These are phyloP conservation scores for Botrytis fabae DNA, from an alignment of 2,329 filamentous ascomycete genomes.

Conservation along the genomic window DNA sequence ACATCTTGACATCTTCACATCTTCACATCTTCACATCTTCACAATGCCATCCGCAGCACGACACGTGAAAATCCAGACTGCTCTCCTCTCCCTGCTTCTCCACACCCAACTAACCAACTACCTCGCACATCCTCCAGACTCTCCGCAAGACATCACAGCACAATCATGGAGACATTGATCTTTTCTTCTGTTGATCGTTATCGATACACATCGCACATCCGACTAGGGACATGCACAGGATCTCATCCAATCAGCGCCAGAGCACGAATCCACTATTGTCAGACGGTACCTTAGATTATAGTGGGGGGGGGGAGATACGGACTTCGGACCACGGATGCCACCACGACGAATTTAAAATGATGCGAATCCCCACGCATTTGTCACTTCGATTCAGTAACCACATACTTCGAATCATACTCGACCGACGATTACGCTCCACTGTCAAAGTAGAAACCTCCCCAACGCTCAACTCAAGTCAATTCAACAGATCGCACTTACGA, in stretches of 20 bases:
- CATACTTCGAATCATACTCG: background rate
- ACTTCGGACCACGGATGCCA: background rate
- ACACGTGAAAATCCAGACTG: background rate
- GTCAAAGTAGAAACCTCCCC: background rate
- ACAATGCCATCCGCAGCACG: background rate
- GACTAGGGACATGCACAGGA: background rate
- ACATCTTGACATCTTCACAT: background rate
- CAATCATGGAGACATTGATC: background rate
- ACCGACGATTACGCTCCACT: background rate
- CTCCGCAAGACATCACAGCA: background rate
- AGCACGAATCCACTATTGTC: background rate
- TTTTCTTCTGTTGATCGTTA: background rate
- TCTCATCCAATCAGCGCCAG: background rate
- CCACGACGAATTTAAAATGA: background rate
- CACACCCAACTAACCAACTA: background rate
- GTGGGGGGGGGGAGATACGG: conserved; percentile 4
- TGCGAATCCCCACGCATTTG: background rate
- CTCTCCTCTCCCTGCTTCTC: background rate
- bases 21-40: background rate
- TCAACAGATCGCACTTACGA: conserved; percentile 37
- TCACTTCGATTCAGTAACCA: background rate
- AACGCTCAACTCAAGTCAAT: conserved; percentile 23
- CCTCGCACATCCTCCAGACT: background rate
- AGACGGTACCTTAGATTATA: conserved; percentile 1
- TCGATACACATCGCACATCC: background rate